These are phyloP conservation scores for Fereydounia khargensis DNA, from an alignment of 1,284 basidiomycete species.

Conservation along the genomic window DNA sequence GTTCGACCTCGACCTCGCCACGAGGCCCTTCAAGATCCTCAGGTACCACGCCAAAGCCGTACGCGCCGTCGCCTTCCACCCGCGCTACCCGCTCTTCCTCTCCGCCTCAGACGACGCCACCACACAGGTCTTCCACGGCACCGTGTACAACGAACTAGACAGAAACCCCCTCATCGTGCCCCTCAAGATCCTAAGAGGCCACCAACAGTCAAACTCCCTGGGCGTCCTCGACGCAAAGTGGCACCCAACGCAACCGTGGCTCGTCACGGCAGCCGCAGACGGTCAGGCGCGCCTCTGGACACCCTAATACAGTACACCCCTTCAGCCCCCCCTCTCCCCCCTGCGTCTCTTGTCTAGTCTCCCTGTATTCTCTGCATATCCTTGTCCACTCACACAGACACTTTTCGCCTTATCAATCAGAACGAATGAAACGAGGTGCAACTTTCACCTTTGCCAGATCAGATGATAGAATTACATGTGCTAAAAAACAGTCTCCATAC, in stretches of 20 bases:
- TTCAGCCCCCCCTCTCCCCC: too few relatives aligned
- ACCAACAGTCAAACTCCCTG: conserved; percentile 76
- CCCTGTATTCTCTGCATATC: too few relatives aligned
- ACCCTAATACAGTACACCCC: conserved; percentile 24
- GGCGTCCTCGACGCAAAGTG: conserved; percentile 89
- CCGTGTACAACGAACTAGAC: conserved; percentile 79
- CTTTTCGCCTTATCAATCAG: too few relatives aligned
- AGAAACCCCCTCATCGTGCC: conserved; percentile 96
- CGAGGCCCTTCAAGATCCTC: conserved; percentile 93
- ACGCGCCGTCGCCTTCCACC: conserved; percentile 82
- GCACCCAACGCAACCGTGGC: conserved; percentile 87
- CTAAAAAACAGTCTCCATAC: too few relatives aligned
- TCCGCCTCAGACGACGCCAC: conserved; percentile 94
- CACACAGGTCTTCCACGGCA: conserved; percentile 93
- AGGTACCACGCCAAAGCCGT: conserved; percentile 94
- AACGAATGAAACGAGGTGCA: too few relatives aligned
- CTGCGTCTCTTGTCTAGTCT: too few relatives aligned
- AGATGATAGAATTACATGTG: too few relatives aligned
- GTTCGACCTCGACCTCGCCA: conserved; percentile 95
- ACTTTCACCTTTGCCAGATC: too few relatives aligned
- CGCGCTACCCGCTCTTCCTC: conserved; percentile 81
- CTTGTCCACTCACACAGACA: too few relatives aligned
- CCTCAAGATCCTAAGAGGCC: conserved; percentile 89
- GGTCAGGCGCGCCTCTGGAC: conserved; percentile 82
- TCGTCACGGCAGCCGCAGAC: conserved; percentile 88